A percentile compares a stretch with the other conserved stretches of the same genome.
phyloP scores from a whole-genome alignment of 305 asterid species.

The Solanum aculeatissimum region DNA sequence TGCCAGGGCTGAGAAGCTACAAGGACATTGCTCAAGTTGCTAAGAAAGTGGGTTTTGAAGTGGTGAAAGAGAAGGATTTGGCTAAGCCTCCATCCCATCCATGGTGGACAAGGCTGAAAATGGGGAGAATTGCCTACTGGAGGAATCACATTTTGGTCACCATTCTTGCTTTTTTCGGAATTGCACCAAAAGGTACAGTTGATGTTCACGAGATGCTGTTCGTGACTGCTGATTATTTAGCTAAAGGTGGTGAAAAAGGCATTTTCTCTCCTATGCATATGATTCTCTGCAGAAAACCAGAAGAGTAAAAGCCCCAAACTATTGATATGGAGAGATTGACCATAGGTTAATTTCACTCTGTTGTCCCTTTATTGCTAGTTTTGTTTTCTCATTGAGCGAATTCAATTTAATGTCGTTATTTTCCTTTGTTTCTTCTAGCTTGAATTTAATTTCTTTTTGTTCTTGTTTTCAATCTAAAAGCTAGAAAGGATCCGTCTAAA shows the following conservation, averaged over 20 bases:
- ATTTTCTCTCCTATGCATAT: slow-evolving; percentile 93
- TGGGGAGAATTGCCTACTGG: slow-evolving; percentile 95
- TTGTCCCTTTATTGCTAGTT: neutral
- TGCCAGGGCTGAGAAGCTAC: slow-evolving; percentile 69
- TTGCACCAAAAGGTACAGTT: slow-evolving; percentile 83
- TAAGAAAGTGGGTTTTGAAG: slow-evolving; percentile 68
- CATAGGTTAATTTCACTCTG: slow-evolving; percentile 24
- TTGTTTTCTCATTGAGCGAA: slow-evolving; percentile 14
- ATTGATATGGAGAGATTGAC: slow-evolving; percentile 12
- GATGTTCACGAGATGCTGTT: slow-evolving; percentile 98
- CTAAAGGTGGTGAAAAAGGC: slow-evolving; percentile 81
- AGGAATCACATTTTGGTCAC: slow-evolving; percentile 82
- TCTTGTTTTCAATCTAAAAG: neutral
- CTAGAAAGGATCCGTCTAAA: slow-evolving; percentile 1
- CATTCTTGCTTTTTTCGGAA: slow-evolving; percentile 67
- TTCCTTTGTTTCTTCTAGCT: slow-evolving; percentile 3
- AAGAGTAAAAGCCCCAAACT: slow-evolving; percentile 13
- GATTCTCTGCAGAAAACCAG: slow-evolving; percentile 94
- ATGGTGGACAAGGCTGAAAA: slow-evolving; percentile 97
- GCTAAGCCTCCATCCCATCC: slow-evolving; percentile 78
- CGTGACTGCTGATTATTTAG: slow-evolving; percentile 77
- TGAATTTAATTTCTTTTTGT: neutral
- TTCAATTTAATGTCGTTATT: slow-evolving; percentile 19
- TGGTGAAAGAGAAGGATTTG: slow-evolving; percentile 63
- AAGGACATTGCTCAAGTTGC: slow-evolving; percentile 62